phyloP scores from a whole-genome alignment of 306 rosid genomes.

The Mimosa bimucronata region DNA sequence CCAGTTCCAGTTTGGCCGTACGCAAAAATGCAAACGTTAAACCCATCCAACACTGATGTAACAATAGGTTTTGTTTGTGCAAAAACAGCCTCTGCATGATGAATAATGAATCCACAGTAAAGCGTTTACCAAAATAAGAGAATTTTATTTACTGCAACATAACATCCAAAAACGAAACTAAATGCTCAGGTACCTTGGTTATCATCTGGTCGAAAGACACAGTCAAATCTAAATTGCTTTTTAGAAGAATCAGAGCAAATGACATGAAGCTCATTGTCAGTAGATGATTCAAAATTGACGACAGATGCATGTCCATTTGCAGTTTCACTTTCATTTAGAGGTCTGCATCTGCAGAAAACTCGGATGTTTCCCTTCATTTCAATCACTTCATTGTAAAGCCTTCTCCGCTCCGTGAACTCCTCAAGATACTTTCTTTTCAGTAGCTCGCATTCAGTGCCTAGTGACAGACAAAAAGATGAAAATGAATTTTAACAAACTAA shows the following conservation, averaged over 20 bases:
- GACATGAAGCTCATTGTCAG: slow-evolving; percentile 83
- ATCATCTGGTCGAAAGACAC: slow-evolving; percentile 80
- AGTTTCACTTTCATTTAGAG: slow-evolving; percentile 66
- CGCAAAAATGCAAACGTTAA: slow-evolving; percentile 92
- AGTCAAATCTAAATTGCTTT: slow-evolving; percentile 89
- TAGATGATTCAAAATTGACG: slow-evolving; percentile 74
- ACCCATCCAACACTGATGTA: slow-evolving; percentile 95
- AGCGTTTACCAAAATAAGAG: neutral
- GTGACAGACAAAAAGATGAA: slow-evolving; percentile 28
- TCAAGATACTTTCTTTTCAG: slow-evolving; percentile 71
- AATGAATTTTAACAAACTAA: slow-evolving; percentile 22
- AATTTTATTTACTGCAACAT: slow-evolving; percentile 19
- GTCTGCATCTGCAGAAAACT: slow-evolving; percentile 97
- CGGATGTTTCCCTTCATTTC: slow-evolving; percentile 93
- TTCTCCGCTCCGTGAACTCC: slow-evolving; percentile 77
- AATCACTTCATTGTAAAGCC: slow-evolving; percentile 85
- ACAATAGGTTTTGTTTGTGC: slow-evolving; percentile 80
- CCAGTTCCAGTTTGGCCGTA: slow-evolving; percentile 99
- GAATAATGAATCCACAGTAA: slow-evolving; percentile 18
- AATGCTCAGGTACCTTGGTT: slow-evolving; percentile 68
- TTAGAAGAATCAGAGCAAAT: slow-evolving; percentile 80
- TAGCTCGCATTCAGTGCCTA: slow-evolving; percentile 78
- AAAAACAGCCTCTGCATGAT: slow-evolving; percentile 75
- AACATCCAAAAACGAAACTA: neutral
- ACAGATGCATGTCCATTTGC: slow-evolving; percentile 57